Base-by-base conservation (phyloP, 2,329 filamentous ascomycete genomes). In the Dichotomopilus funicola region DNA sequence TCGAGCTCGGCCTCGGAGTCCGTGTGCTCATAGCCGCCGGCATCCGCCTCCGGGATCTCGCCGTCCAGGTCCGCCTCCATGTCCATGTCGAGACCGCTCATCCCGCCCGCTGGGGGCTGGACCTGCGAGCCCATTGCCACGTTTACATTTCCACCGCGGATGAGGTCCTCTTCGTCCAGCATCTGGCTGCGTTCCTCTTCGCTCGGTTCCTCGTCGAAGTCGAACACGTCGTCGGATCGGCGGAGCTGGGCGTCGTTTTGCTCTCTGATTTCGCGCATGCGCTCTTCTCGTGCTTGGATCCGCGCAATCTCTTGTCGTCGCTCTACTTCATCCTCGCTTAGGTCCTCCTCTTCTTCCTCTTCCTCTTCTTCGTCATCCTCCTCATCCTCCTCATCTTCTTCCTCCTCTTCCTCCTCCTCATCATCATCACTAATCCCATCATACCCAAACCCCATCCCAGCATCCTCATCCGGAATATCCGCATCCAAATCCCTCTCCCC, bases 31-130 rank as follows among this genome's bases (percentile, higher is more conserved):
- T 89, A 90, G 62, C 81, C 76, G 31, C 77, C 81, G 64, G 73
- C 75, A 64, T 82, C 80, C 8, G 78, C 83, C 57, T 87, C 84
- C 19, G 86, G 85, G 38, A 89, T 80, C 57, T 87, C 85, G 49
- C 83, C 85, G 67, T 90, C 87, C 42, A 89, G 74, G 65, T 90
- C 79, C n/a, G 78, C 82, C 50, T 80, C 83, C 80, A 86, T 85
- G 64, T 78, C 78, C 72, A 81, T 74, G 59, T 76, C 74, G 53
- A 63, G 61, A 27, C 19, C 19, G 19, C 19, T 27, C 19, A 27
- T 27, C 19, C 19, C 19, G 19, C 19, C 19, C 19, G 19, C 19
- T 27, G 19, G 19, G 19, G 19, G 19, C 19, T 27, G 19, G 19
- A 27, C 19, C 19, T 27, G 19, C 19, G 19, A 27, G 19, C 19